phyloP scores from a whole-genome alignment of 805 yeast species.

The Pichia nakasei region DNA sequence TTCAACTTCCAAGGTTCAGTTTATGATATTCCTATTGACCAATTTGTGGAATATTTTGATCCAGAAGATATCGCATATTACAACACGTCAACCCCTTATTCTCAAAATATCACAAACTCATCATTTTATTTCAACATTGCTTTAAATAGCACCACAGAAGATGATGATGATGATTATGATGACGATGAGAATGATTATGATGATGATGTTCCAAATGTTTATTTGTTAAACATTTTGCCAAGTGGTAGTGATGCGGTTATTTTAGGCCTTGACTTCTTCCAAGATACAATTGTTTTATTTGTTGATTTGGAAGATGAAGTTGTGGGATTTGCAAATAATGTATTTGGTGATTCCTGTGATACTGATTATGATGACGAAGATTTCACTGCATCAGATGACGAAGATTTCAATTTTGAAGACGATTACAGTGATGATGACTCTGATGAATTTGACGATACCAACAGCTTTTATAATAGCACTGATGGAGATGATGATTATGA shows the following conservation, averaged over 20 bases:
- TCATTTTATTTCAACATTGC: slow-evolving; percentile 4
- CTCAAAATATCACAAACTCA: neutral
- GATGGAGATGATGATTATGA: neutral
- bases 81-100: neutral
- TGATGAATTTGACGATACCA: neutral
- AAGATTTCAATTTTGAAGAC: too few relatives aligned
- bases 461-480: too few relatives aligned
- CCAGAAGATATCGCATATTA: slow-evolving; percentile 4
- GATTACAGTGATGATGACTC: neutral
- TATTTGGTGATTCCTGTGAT: too few relatives aligned
- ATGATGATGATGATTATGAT: neutral
- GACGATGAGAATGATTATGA: neutral
- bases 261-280: slow-evolving; percentile 4
- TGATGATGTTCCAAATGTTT: neutral
- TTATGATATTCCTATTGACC: slow-evolving; percentile 37
- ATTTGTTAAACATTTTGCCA: slow-evolving; percentile 5
- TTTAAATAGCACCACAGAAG: neutral
- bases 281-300: slow-evolving; percentile 34
- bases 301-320: slow-evolving; percentile 37
- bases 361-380: too few relatives aligned
- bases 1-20: slow-evolving; percentile 45
- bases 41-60: slow-evolving; percentile 3
- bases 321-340: slow-evolving; percentile 31
- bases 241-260: slow-evolving; percentile 3
- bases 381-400: neutral